phyloP scores from a whole-genome alignment of 495 filamentous ascomycete species.

The Cercophora sp. region DNA sequence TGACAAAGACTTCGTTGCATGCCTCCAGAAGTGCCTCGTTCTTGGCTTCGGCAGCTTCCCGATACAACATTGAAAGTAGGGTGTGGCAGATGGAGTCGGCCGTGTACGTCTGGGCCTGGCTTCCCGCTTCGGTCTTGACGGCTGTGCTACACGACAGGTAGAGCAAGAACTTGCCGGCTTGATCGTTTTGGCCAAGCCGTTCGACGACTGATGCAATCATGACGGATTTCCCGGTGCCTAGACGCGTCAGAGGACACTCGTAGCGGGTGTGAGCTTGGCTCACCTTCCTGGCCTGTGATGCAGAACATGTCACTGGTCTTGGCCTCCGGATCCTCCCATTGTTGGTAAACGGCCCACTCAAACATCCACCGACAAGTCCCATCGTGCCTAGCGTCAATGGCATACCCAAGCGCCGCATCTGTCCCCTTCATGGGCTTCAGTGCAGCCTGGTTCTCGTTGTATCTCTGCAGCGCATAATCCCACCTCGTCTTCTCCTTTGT shows the following conservation, averaged over 20 bases:
- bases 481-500: conserved; percentile 24
- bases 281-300: conserved; percentile 21
- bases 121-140: not conserved
- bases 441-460: conserved; percentile 11
- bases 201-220: conserved; percentile 18
- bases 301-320: conserved; percentile 9
- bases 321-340: conserved; percentile 10
- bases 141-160: conserved; percentile 16
- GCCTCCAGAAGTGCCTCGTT: conserved; percentile 19
- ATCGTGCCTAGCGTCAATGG: conserved; percentile 15
- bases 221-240: conserved; percentile 23
- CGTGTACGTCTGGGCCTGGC: not conserved
- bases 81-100: conserved; percentile 21
- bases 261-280: too few relatives aligned
- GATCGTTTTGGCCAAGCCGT: not conserved
- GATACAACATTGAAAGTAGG: conserved; percentile 16
- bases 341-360: not conserved
- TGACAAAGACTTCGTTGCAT: conserved; percentile 23
- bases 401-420: conserved; percentile 2
- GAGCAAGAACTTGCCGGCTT: conserved; percentile 10
- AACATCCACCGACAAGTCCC: conserved; percentile 25
- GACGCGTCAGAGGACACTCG: not conserved
- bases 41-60: conserved; percentile 14
- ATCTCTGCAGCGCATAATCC: conserved; percentile 25
- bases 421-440: conserved; percentile 11